phyloP scores from a whole-genome alignment of 768 basidiomycete genomes.

The Crucibulum laeve region DNA sequence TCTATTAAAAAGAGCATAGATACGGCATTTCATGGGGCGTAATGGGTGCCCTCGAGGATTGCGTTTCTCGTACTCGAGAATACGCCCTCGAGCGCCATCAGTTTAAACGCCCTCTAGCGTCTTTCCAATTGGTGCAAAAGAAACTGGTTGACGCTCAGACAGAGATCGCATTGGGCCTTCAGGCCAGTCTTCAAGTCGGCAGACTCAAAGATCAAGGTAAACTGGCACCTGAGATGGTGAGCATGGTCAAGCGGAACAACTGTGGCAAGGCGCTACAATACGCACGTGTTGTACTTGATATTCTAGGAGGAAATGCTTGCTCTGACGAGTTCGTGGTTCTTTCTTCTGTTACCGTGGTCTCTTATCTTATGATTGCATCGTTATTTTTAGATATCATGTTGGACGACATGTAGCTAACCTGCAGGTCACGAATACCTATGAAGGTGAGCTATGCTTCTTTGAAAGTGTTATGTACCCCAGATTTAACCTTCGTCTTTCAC shows the following conservation, averaged over 20 bases:
- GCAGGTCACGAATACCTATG: slow-evolving; percentile 95
- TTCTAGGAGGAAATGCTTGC: slow-evolving; percentile 91
- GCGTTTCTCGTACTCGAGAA: slow-evolving; percentile 66
- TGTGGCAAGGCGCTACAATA: slow-evolving; percentile 91
- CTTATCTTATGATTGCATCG: not conserved
- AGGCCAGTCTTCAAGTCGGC: slow-evolving; percentile 76
- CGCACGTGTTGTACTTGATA: slow-evolving; percentile 76
- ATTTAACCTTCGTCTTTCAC: not conserved
- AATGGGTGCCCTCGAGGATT: slow-evolving; percentile 95
- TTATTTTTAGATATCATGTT: slow-evolving; percentile 69
- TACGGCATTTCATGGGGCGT: slow-evolving; percentile 93
- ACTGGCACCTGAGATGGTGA: slow-evolving; percentile 88
- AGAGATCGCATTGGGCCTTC: slow-evolving; percentile 74
- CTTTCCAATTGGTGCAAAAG: slow-evolving; percentile 98
- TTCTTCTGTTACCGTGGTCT: not conserved
- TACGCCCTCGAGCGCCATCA: slow-evolving; percentile 91
- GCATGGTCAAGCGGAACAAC: slow-evolving; percentile 92
- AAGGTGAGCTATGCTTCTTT: slow-evolving; percentile 43
- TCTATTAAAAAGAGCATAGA: slow-evolving; percentile 25
- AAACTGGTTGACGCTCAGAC: slow-evolving; percentile 93
- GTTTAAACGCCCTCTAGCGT: slow-evolving; percentile 84
- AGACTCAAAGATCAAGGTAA: slow-evolving; percentile 78
- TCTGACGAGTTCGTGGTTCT: slow-evolving; percentile 74
- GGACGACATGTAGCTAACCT: slow-evolving; percentile 93
- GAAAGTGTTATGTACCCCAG: not conserved